These are phyloP conservation scores for Penicillium crustosum DNA, from an alignment of 2,329 filamentous ascomycete genomes.

Conservation along the genomic window DNA sequence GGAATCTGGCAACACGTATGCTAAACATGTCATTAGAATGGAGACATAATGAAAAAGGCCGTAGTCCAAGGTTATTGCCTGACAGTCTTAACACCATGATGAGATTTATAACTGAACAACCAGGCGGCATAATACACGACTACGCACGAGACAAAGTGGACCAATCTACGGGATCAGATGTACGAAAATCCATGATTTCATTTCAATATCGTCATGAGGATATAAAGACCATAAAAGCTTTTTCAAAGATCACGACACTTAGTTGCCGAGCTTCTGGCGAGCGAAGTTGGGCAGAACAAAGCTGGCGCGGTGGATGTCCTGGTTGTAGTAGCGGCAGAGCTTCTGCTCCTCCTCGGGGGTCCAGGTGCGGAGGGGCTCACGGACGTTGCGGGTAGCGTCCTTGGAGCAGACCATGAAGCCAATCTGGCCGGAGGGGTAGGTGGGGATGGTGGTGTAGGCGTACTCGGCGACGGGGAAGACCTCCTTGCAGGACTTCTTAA, in stretches of 20 bases:
- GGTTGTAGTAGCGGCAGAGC: slow-evolving; percentile 95
- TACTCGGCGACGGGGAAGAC: slow-evolving; percentile 98
- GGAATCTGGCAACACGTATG: not conserved
- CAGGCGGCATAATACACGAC: not conserved
- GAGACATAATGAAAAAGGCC: not conserved
- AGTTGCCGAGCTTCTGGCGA: slow-evolving; percentile 61
- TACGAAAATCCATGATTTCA: slow-evolving; percentile 13
- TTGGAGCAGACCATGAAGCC: slow-evolving; percentile 99
- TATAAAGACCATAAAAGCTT: slow-evolving; percentile 14
- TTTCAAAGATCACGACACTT: slow-evolving; percentile 10
- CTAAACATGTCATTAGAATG: too few relatives aligned
- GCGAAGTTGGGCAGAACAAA: slow-evolving; percentile 95
- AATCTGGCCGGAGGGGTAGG: slow-evolving; percentile 98
- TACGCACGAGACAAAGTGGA: not conserved
- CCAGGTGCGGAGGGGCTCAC: slow-evolving; percentile 79
- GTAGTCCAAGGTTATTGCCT: too few relatives aligned
- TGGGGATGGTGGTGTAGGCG: slow-evolving; percentile 97
- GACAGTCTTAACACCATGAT: too few relatives aligned
- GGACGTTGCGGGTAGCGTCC: slow-evolving; percentile 79
- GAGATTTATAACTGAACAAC: not conserved
- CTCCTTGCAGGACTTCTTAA: slow-evolving; percentile 95
- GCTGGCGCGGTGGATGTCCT: slow-evolving; percentile 90
- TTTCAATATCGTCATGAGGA: slow-evolving; percentile 15
- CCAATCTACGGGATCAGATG: not conserved
- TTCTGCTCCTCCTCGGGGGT: slow-evolving; percentile 84